phyloP scores from a whole-genome alignment of 768 basidiomycete species.

The Pilatotrama ljubarskyi region DNA sequence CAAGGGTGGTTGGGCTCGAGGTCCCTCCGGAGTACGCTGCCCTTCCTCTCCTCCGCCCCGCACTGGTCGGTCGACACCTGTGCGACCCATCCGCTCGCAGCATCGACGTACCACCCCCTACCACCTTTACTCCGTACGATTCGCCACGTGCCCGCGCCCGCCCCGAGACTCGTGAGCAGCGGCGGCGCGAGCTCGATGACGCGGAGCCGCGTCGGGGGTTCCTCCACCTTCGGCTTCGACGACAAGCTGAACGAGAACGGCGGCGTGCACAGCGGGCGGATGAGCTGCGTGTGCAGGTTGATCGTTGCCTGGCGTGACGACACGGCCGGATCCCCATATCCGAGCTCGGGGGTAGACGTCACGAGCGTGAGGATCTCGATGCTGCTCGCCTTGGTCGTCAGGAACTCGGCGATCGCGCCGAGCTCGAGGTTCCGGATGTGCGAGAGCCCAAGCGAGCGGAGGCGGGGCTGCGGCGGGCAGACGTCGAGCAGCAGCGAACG shows the following conservation, averaged over 20 bases:
- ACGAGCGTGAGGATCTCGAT: constrained; percentile 87
- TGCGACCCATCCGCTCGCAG: constrained; percentile 79
- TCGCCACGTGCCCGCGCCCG: constrained; percentile 83
- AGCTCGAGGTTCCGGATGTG: constrained; percentile 76
- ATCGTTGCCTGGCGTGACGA: constrained; percentile 70
- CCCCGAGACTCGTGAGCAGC: constrained; percentile 70
- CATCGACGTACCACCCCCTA: constrained; percentile 93
- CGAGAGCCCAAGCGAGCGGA: constrained; percentile 89
- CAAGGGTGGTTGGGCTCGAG: constrained; percentile 63
- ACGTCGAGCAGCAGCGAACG: constrained; percentile 47
- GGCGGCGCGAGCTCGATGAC: constrained; percentile 83
- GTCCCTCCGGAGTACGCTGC: constrained; percentile 57
- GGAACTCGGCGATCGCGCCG: constrained; percentile 63
- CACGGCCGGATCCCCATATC: constrained; percentile 45
- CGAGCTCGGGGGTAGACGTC: constrained; percentile 73
- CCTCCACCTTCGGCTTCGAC: constrained; percentile 32
- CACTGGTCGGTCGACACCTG: constrained; percentile 24
- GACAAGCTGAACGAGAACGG: constrained; percentile 68
- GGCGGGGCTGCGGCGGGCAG: constrained; percentile 63
- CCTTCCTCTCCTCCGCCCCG: constrained; percentile 27
- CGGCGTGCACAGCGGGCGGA: constrained; percentile 77
- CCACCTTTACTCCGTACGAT: constrained; percentile 91
- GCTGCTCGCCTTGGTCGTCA: constrained; percentile 64
- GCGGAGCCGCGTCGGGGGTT: constrained; percentile 71
- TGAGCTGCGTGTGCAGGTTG: constrained; percentile 72